Conservation (phyloP, 2,329 filamentous ascomycete species). For the Penicillium griseofulvum region DNA sequence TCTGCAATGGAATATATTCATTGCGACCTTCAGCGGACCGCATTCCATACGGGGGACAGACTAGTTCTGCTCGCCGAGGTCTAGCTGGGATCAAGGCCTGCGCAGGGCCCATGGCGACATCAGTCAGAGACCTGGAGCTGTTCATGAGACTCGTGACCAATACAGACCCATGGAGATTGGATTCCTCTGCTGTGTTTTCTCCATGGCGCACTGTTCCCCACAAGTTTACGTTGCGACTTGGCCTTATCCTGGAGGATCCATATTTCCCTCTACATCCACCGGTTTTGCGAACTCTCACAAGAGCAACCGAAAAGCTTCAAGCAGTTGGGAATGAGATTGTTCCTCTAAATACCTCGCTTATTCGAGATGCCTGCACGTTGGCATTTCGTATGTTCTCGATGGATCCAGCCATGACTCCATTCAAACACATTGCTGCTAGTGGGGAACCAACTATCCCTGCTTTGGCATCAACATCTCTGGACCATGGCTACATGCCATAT, state of each 20-base stretch:
- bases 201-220: slow-evolving; percentile 23
- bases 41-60: slow-evolving; percentile 52
- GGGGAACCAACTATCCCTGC: slow-evolving; percentile 39
- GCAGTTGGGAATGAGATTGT: slow-evolving; percentile 11
- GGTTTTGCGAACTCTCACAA: slow-evolving; percentile 10
- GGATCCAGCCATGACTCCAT: slow-evolving; percentile 15
- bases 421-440: slow-evolving; percentile 32
- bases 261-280: slow-evolving; percentile 19
- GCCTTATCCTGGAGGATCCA: slow-evolving; percentile 14
- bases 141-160: slow-evolving; percentile 21
- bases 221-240: slow-evolving; percentile 9
- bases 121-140: slow-evolving; percentile 25
- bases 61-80: slow-evolving; percentile 13
- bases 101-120: slow-evolving; percentile 26
- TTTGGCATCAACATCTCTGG: slow-evolving; percentile 16
- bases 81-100: slow-evolving; percentile 19
- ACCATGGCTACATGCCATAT: slow-evolving; percentile 9
- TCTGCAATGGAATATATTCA: slow-evolving; percentile 50
- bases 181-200: slow-evolving; percentile 24
- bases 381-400: slow-evolving; percentile 16
- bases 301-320: slow-evolving; percentile 3
- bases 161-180: slow-evolving; percentile 20
- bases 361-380: slow-evolving; percentile 8
- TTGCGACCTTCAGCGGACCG: slow-evolving; percentile 48
- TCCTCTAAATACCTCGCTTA: neutral